phyloP scores from a whole-genome alignment of 768 basidiomycete species.

The Clavulina sp. region DNA sequence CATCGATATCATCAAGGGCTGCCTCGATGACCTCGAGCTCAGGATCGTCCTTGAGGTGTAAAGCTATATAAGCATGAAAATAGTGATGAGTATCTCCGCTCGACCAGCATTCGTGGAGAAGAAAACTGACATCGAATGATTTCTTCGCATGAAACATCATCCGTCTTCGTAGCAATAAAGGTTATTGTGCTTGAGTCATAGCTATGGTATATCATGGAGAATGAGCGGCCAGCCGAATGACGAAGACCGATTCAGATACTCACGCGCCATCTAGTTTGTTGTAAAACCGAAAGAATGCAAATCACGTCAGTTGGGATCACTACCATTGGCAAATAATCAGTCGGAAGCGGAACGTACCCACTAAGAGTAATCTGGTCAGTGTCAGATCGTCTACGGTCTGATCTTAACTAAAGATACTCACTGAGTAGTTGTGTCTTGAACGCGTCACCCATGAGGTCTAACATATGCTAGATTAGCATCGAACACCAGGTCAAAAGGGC shows the following conservation, averaged over 20 bases:
- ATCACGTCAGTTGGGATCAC: not conserved
- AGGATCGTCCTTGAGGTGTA: conserved; percentile 35
- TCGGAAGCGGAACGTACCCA: not conserved
- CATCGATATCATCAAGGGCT: conserved; percentile 22
- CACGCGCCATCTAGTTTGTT: no score
- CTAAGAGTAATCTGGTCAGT: not conserved
- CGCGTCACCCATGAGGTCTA: conserved; percentile 45
- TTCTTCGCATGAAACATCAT: conserved; percentile 26
- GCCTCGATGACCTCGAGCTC: conserved; percentile 34
- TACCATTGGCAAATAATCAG: not conserved
- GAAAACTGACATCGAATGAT: no score
- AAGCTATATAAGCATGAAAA: conserved; percentile 29
- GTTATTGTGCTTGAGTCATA: conserved; percentile 43
- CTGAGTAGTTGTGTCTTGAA: conserved; percentile 47
- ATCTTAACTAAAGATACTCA: conserved; percentile 15
- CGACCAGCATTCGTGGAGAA: not conserved
- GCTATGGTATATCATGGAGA: conserved; percentile 19
- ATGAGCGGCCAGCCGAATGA: no score
- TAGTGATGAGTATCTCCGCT: not conserved
- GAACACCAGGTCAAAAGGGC: not conserved
- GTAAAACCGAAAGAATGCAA: no score
- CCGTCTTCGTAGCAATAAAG: conserved; percentile 48
- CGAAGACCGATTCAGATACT: no score
- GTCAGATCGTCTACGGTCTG: no score
- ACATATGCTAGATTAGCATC: not conserved